Percentiles rank a stretch among this genome's conserved stretches.
These are phyloP conservation scores for Pichia kluyveri DNA, from an alignment of 805 yeast genomes.

Conservation along the genomic window DNA sequence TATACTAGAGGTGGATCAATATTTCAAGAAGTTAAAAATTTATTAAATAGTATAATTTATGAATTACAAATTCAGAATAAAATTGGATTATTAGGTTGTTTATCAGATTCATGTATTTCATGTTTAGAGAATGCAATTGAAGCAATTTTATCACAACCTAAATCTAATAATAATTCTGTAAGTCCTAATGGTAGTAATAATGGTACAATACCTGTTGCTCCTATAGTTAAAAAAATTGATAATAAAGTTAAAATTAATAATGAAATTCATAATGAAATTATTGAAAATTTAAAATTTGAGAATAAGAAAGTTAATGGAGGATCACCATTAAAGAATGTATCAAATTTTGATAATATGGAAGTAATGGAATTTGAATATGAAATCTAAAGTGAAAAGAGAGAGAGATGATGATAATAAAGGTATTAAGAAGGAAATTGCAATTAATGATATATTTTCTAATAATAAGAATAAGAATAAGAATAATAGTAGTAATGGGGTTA, in stretches of 20 bases:
- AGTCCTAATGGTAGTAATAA: no score
- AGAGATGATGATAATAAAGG: not conserved
- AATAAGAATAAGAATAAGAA: not conserved
- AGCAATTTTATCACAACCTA: slow-evolving; percentile 49
- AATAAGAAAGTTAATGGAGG: slow-evolving; percentile 13
- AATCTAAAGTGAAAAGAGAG: no score
- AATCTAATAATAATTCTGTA: slow-evolving; percentile 7
- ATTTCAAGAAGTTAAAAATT: slow-evolving; percentile 55
- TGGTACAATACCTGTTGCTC: no score
- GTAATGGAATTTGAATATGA: no score
- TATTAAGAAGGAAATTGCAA: slow-evolving; percentile 11
- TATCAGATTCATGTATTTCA: slow-evolving; percentile 47
- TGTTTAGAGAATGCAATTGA: slow-evolving; percentile 52
- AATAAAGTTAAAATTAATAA: not conserved
- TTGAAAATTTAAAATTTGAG: slow-evolving; percentile 14
- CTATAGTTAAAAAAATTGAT: no score
- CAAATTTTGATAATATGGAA: not conserved
- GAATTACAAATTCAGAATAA: slow-evolving; percentile 44
- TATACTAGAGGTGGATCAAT: slow-evolving; percentile 78
- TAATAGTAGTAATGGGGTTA: no score
- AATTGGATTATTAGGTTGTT: slow-evolving; percentile 49
- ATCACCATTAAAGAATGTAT: slow-evolving; percentile 17
- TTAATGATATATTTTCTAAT: slow-evolving; percentile 26
- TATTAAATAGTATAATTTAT: slow-evolving; percentile 41
- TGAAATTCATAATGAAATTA: not conserved